Conservation (phyloP, 2,329 filamentous ascomycete species). For the Botrytis fragariae region DNA sequence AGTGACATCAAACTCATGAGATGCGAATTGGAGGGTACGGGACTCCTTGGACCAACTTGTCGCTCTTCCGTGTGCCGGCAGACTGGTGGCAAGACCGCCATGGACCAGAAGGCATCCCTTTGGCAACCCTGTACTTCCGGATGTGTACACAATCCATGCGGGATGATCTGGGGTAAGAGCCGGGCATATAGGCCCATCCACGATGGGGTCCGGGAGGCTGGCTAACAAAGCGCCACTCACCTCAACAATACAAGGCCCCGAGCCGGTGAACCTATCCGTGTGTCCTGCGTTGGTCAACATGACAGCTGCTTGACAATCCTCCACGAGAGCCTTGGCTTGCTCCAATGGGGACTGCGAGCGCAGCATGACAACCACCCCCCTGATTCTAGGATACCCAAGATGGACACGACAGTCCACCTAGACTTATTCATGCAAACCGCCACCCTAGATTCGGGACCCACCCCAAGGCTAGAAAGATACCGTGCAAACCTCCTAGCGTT, state of each 20-base stretch:
- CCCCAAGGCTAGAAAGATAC: slow-evolving; percentile 24
- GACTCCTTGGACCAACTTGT: no score
- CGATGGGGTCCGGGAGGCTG: background rate
- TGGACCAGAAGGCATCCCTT: background rate
- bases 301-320: background rate
- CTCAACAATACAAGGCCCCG: background rate
- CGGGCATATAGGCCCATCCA: background rate
- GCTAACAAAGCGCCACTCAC: background rate
- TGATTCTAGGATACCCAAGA: slow-evolving; percentile 31
- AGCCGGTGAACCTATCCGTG: background rate
- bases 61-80: no score
- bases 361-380: slow-evolving; percentile 35
- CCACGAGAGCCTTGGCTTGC: slow-evolving; percentile 21
- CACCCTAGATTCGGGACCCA: slow-evolving; percentile 26
- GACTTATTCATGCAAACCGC: slow-evolving; percentile 36
- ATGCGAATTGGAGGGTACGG: no score
- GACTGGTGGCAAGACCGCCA: no score
- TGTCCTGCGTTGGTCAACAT: background rate
- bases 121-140: slow-evolving; percentile 24
- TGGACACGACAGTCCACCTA: slow-evolving; percentile 30
- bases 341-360: slow-evolving; percentile 33
- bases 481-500: slow-evolving; percentile 28
- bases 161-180: background rate
- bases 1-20: no score
- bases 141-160: slow-evolving; percentile 23